Conservation (phyloP, 257 asterid genomes). For the Mitragyna speciosa region DNA sequence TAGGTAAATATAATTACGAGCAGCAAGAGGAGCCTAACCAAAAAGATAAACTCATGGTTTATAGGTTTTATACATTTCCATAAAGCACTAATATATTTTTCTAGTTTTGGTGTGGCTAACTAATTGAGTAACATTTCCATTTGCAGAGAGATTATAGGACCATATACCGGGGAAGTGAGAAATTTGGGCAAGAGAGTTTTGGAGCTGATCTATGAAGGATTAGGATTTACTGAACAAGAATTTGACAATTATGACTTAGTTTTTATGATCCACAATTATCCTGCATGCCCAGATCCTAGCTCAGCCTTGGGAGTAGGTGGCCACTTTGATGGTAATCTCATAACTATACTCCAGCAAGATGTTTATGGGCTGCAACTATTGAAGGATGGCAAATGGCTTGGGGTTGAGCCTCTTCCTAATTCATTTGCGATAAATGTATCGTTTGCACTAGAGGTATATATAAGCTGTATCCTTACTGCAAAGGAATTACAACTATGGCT, state of each 20-base stretch:
- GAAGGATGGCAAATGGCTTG: slow-evolving; percentile 23
- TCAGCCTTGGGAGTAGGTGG: slow-evolving; percentile 12
- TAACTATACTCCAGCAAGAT: slow-evolving; percentile 18
- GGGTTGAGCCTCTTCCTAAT: slow-evolving; percentile 10
- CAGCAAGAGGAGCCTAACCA: too few species aligned
- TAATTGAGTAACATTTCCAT: too few species aligned
- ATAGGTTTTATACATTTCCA: too few species aligned
- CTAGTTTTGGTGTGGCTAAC: too few species aligned
- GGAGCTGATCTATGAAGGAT: slow-evolving; percentile 8
- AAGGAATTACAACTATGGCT: too few species aligned
- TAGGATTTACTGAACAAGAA: neutral
- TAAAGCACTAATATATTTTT: too few species aligned
- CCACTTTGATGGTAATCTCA: slow-evolving; percentile 19
- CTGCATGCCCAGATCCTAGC: slow-evolving; percentile 23
- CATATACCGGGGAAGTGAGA: neutral
- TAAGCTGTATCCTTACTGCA: neutral
- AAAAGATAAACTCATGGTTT: too few species aligned
- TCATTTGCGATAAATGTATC: neutral
- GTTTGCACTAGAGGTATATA: neutral
- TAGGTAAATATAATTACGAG: too few species aligned
- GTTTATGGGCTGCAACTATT: slow-evolving; percentile 20
- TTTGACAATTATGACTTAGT: neutral
- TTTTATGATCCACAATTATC: slow-evolving; percentile 13
- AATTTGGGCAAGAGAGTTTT: neutral
- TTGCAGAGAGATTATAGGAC: neutral